Conservation (phyloP, 2,329 filamentous ascomycete genomes). For the Ophiobolus disseminans region DNA sequence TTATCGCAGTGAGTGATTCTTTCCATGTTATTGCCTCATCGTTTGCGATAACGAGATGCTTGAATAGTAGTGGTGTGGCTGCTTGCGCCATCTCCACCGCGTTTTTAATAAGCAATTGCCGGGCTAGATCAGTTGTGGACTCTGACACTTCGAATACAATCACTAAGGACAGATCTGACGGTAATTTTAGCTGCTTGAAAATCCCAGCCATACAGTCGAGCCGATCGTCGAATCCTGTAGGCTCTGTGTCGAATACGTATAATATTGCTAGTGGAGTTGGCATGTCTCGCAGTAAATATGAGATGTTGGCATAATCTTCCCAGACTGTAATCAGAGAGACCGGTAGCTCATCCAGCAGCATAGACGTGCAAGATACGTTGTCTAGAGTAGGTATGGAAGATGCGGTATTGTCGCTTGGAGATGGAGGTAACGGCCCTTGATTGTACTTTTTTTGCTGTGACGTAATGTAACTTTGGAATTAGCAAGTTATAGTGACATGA, state of each 20-base stretch:
- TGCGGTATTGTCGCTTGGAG: not conserved
- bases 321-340: not conserved
- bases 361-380: not conserved
- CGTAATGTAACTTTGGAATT: not conserved
- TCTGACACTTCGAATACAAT: too few relatives aligned
- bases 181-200: too few relatives aligned
- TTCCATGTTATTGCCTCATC: too few relatives aligned
- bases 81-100: too few relatives aligned
- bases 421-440: not conserved
- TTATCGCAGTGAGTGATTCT: too few relatives aligned
- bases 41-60: too few relatives aligned
- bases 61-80: too few relatives aligned
- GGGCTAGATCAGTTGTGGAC: too few relatives aligned
- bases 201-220: too few relatives aligned
- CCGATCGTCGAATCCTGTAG: too few relatives aligned
- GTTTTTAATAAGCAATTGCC: too few relatives aligned
- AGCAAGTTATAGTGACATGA: not conserved
- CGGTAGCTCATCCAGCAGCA: not conserved
- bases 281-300: not conserved
- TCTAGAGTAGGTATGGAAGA: not conserved
- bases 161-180: too few relatives aligned
- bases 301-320: not conserved
- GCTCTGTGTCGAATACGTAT: not conserved
- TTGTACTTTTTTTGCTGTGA: not conserved
- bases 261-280: not conserved